A percentile compares a stretch with the other conserved stretches of the same genome.
Conservation (phyloP, 108 stramenopile genomes). For the Discostella stelligeroides region DNA sequence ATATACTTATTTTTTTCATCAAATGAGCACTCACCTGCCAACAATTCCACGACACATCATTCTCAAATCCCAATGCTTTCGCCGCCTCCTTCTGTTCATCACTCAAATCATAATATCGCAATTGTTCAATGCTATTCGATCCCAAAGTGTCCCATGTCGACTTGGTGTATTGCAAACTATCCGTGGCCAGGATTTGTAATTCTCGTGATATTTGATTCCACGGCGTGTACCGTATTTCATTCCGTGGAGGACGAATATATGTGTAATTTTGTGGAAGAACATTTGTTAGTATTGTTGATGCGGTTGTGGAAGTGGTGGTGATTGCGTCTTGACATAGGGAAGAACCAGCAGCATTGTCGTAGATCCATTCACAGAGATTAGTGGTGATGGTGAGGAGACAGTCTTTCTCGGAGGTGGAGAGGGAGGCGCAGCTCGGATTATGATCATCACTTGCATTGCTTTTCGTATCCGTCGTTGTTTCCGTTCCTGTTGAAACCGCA, state of each 20-base stretch:
- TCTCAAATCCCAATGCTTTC: conserved; percentile 9
- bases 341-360: neutral
- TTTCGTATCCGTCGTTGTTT: neutral
- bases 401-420: neutral
- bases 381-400: neutral
- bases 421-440: neutral
- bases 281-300: neutral
- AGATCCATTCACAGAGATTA: neutral
- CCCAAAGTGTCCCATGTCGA: conserved; percentile 21
- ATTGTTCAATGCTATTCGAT: conserved; percentile 14
- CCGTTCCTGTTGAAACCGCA: no score
- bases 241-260: conserved; percentile 9
- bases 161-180: conserved; percentile 17
- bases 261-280: conserved; percentile 2
- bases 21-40: conserved; percentile 24
- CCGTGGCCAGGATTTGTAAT: conserved; percentile 10
- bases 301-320: neutral
- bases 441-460: neutral
- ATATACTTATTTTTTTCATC: no score
- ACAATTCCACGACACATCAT: conserved; percentile 28
- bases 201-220: conserved; percentile 16
- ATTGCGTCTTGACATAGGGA: no score
- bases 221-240: conserved; percentile 9
- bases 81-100: conserved; percentile 16
- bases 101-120: conserved; percentile 23